These are phyloP conservation scores for Colletotrichum chlorophyti DNA, from an alignment of 2,329 filamentous ascomycete species.

Conservation along the genomic window DNA sequence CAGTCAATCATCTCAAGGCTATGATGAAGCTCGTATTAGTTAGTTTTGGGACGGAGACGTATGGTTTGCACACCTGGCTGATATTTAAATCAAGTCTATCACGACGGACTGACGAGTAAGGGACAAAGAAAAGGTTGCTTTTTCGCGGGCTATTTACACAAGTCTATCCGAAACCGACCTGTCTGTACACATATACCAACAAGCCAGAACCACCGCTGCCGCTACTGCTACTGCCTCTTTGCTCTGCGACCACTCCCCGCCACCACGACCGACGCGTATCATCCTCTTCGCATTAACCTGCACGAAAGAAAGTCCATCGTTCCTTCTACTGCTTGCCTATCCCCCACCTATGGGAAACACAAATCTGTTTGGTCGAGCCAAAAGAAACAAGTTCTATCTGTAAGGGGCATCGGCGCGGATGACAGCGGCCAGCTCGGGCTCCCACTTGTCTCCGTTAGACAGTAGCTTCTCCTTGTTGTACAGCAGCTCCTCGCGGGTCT, in stretches of 20 bases:
- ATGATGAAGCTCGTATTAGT: too few species aligned
- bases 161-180: conserved; percentile 23
- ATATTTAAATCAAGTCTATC: neutral
- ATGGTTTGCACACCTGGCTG: too few species aligned
- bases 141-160: conserved; percentile 29
- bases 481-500: conserved; percentile 86
- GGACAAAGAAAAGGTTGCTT: conserved; percentile 28
- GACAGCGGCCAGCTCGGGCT: conserved; percentile 91
- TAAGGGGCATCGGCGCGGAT: conserved; percentile 94
- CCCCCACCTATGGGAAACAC: neutral
- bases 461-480: conserved; percentile 98
- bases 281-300: conserved; percentile 9
- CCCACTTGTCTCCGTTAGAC: conserved; percentile 94
- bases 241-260: neutral
- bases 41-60: too few species aligned
- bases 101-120: neutral
- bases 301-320: neutral
- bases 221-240: conserved; percentile 4
- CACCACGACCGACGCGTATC: neutral
- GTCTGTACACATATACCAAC: conserved; percentile 25
- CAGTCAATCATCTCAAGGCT: too few species aligned
- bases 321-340: neutral
- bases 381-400: conserved; percentile 63
- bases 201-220: conserved; percentile 12
- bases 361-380: neutral